These are phyloP conservation scores for Metarhizium rileyi DNA, from an alignment of 2,329 filamentous ascomycete species.

Conservation along the genomic window DNA sequence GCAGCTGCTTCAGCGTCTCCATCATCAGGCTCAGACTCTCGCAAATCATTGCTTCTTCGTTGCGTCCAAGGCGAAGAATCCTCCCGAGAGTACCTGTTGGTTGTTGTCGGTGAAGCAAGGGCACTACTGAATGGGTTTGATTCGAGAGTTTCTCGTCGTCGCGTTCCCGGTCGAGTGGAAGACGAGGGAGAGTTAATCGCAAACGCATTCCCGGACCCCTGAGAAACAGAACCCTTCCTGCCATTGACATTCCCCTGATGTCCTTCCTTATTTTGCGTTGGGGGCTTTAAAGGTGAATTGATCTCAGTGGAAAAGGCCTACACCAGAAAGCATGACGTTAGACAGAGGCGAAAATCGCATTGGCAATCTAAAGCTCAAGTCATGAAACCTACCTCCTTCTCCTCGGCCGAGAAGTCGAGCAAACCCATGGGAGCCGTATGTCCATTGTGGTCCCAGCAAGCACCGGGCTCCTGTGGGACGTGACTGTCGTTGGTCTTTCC, in stretches of 20 bases:
- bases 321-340: conserved; percentile 13
- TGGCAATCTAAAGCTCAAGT: not conserved
- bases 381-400: conserved; percentile 44
- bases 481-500: conserved; percentile 68
- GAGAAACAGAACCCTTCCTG: conserved; percentile 77
- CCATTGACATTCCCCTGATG: conserved; percentile 50
- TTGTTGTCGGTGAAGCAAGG: conserved; percentile 50
- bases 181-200: conserved; percentile 65
- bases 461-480: conserved; percentile 69
- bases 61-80: conserved; percentile 50
- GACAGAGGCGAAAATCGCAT: not conserved
- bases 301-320: conserved; percentile 78
- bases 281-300: conserved; percentile 87
- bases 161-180: conserved; percentile 59
- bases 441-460: conserved; percentile 79
- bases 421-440: conserved; percentile 62
- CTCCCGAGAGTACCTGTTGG: conserved; percentile 51
- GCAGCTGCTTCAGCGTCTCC: conserved; percentile 27
- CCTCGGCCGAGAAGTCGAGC: conserved; percentile 55
- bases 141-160: conserved; percentile 74
- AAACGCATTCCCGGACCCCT: conserved; percentile 53
- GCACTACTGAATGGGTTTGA: conserved; percentile 50
- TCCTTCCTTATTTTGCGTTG: conserved; percentile 62
- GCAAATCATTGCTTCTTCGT: conserved; percentile 43
- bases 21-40: conserved; percentile 45